Evolutionary conservation across 73 alveolate genomes (phyloP).

Genomic region (Tetrahymena elliotti): DNA sequence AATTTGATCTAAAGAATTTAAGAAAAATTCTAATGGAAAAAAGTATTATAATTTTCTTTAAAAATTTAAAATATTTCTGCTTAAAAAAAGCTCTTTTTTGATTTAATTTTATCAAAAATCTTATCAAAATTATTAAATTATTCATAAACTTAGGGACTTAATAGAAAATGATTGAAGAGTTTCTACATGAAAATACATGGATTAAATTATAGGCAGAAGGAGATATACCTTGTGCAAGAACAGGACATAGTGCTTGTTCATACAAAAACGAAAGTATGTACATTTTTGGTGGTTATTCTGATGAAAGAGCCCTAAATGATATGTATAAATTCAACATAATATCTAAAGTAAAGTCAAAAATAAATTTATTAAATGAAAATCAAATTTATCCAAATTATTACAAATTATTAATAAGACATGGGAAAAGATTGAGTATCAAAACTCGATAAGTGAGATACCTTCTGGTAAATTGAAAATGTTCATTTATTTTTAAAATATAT

Average conservation of each 20-base stretch:
- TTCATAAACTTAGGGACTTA: background rate
- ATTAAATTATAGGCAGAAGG: background rate
- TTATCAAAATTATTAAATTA: background rate
- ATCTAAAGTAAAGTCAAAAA: slow-evolving; percentile 1
- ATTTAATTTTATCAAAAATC: background rate
- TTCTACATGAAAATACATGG: background rate
- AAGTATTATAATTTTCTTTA: background rate
- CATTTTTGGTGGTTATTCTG: slow-evolving; percentile 27
- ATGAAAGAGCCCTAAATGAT: slow-evolving; percentile 2
- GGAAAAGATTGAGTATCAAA: background rate
- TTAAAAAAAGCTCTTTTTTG: background rate
- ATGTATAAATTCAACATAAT: slow-evolving; percentile 13
- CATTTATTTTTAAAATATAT: background rate
- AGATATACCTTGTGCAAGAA: slow-evolving; percentile 29
- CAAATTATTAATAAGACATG: background rate
- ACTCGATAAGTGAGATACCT: background rate
- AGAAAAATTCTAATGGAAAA: background rate
- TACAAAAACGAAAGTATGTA: background rate
- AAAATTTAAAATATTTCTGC: background rate
- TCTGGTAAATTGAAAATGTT: background rate
- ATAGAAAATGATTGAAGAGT: background rate
- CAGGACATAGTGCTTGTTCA: slow-evolving; percentile 29
- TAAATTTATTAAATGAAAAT: background rate
- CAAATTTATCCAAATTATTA: background rate
- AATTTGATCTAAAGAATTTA: background rate